A percentile compares a stretch with the other conserved stretches of the same genome.
Evolutionary conservation across 352 stramenopile genomes (phyloP).

Genomic region (Thraustotheca clavata): DNA sequence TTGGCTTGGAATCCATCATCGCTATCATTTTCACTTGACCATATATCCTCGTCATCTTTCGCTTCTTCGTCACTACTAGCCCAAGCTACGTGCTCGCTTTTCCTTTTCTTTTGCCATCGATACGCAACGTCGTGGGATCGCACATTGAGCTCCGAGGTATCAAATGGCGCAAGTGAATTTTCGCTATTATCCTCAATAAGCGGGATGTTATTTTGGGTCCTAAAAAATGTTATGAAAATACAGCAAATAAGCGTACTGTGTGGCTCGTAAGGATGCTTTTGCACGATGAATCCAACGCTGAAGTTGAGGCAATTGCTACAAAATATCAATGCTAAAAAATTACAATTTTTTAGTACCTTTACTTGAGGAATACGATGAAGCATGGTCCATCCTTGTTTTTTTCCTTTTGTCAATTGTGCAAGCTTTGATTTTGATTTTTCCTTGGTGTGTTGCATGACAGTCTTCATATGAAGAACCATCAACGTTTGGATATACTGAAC

Average conservation of each 20-base stretch:
- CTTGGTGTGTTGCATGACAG: neutral
- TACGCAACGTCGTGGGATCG: neutral
- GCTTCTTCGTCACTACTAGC: constrained; percentile 4
- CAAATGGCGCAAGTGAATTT: too few relatives aligned
- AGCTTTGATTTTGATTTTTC: constrained; percentile 3
- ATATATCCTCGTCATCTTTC: neutral
- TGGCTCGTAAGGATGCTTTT: neutral
- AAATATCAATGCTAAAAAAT: neutral
- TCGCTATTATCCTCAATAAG: neutral
- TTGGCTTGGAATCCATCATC: neutral
- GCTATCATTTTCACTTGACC: neutral
- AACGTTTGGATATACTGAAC: constrained; percentile 4
- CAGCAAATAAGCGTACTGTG: neutral
- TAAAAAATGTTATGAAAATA: neutral
- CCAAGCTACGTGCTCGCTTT: neutral
- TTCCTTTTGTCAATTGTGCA: neutral
- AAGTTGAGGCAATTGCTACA: constrained; percentile 19
- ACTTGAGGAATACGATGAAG: constrained; percentile 12
- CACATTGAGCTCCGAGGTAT: neutral
- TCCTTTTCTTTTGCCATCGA: neutral
- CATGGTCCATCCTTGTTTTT: neutral
- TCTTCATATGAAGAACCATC: constrained; percentile 8
- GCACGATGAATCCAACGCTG: constrained; percentile 18
- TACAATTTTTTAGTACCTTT: neutral
- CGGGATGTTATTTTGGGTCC: neutral